Percentiles rank a stretch among this genome's conserved stretches.
Evolutionary conservation across 805 yeast species (phyloP).

Genomic region (Yarrowia yakushimensis): DNA sequence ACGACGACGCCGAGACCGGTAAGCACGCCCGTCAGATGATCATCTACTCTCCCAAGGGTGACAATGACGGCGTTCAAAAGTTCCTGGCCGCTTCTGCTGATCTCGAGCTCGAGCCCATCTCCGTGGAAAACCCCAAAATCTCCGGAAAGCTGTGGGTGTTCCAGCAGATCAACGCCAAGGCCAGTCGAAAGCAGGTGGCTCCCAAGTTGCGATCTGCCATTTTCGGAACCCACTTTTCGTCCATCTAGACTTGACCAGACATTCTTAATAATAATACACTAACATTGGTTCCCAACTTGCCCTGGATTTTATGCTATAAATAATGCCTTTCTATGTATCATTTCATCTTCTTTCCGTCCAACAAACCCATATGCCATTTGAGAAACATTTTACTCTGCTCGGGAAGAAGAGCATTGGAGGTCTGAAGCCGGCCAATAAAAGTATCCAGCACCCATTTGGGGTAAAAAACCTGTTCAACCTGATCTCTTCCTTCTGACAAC

Average conservation of each 20-base stretch:
- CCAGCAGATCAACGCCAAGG: constrained; percentile 53
- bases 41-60: constrained; percentile 1
- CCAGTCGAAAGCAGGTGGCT: constrained; percentile 84
- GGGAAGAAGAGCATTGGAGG: constrained; percentile 41
- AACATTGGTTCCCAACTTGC: neutral
- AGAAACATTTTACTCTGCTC: constrained; percentile 29
- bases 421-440: constrained; percentile 36
- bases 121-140: constrained; percentile 24
- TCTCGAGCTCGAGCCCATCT: constrained; percentile 27
- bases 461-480: constrained; percentile 42
- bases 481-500: constrained; percentile 38
- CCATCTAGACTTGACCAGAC: neutral
- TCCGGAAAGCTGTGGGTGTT: constrained; percentile 33
- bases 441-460: constrained; percentile 38
- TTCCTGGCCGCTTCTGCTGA: neutral
- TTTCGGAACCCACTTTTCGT: constrained; percentile 1
- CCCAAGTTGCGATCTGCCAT: constrained; percentile 45
- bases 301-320: neutral
- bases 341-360: constrained; percentile 26
- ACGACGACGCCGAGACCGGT: constrained; percentile 28
- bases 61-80: neutral
- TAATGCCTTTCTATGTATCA: neutral
- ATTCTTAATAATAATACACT: neutral
- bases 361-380: constrained; percentile 37
- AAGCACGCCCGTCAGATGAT: constrained; percentile 46